Conservation (phyloP, 2,329 filamentous ascomycete species). For the Fusarium sp. region DNA sequence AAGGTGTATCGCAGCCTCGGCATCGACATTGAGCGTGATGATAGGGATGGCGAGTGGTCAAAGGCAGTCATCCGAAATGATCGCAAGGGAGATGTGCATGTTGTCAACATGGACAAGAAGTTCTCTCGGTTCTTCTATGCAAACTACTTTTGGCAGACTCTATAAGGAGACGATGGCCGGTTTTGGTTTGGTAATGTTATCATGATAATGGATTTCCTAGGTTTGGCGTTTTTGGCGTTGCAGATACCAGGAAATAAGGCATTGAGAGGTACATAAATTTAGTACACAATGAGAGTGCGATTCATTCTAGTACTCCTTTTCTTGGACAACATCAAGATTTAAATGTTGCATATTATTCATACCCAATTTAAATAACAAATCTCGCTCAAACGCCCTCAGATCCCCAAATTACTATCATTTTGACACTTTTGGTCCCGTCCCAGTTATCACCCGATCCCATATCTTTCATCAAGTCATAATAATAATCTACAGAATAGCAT, state of each 20-base stretch:
- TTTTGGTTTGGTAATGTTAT: background rate
- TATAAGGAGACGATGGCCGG: slow-evolving; percentile 60
- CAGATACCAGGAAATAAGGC: slow-evolving; percentile 34
- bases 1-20: slow-evolving; percentile 93
- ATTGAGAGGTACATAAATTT: background rate
- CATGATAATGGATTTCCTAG: slow-evolving; percentile 23
- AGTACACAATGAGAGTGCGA: background rate
- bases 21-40: slow-evolving; percentile 86
- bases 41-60: slow-evolving; percentile 80
- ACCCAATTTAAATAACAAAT: background rate
- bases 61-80: slow-evolving; percentile 88
- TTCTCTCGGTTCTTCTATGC: slow-evolving; percentile 93
- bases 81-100: slow-evolving; percentile 89
- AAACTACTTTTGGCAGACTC: slow-evolving; percentile 93
- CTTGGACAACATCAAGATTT: background rate
- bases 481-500: slow-evolving; percentile 27
- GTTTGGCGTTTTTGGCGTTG: slow-evolving; percentile 35
- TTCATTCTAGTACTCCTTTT: background rate
- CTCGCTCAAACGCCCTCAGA: slow-evolving; percentile 26
- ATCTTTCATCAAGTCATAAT: slow-evolving; percentile 36
- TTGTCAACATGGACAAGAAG: slow-evolving; percentile 93
- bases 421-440: background rate
- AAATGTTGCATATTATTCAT: background rate
- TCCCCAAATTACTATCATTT: slow-evolving; percentile 9
- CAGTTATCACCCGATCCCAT: background rate